These are phyloP conservation scores for Cutaneotrichosporon cutaneum DNA, from an alignment of 1,284 basidiomycete genomes.

Conservation along the genomic window DNA sequence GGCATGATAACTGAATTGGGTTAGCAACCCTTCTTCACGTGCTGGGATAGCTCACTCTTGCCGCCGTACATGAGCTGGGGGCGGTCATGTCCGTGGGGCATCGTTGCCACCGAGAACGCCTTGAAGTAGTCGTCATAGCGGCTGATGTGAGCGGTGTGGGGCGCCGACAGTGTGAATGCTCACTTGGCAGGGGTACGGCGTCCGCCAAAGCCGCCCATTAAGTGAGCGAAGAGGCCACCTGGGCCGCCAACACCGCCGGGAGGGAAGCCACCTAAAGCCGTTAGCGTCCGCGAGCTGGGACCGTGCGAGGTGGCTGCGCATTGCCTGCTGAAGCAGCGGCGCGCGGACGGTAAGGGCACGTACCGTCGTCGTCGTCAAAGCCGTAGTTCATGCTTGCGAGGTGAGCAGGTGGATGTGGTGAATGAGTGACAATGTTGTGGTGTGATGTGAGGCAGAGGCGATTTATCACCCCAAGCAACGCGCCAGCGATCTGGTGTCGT, in stretches of 20 bases:
- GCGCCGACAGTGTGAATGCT: conserved; percentile 17
- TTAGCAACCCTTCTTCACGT: conserved; percentile 10
- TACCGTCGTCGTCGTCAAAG: conserved; percentile 48
- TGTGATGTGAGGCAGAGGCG: neutral
- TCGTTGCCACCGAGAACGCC: conserved; percentile 54
- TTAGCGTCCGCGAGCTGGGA: neutral
- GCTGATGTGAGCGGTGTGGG: conserved; percentile 21
- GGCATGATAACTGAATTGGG: conserved; percentile 84
- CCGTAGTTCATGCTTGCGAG: conserved; percentile 49
- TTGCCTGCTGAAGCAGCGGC: neutral
- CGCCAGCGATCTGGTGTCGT: conserved; percentile 18
- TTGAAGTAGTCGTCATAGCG: conserved; percentile 54
- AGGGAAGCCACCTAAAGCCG: neutral
- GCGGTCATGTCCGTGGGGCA: conserved; percentile 47
- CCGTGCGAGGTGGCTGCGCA: neutral
- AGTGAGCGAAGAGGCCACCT: conserved; percentile 32
- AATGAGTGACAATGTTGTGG: neutral
- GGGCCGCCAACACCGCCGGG: conserved; percentile 24
- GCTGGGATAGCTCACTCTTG: conserved; percentile 69
- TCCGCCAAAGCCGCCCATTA: conserved; percentile 36
- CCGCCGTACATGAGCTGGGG: conserved; percentile 67
- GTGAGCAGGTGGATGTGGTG: neutral
- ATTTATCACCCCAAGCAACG: conserved; percentile 1
- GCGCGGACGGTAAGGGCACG: neutral
- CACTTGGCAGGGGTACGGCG: conserved; percentile 26